Percentiles rank a stretch among this genome's conserved stretches.
These are phyloP conservation scores for Eimeria nieschulzi DNA, from an alignment of 169 alveolate genomes.

Conservation along the genomic window DNA sequence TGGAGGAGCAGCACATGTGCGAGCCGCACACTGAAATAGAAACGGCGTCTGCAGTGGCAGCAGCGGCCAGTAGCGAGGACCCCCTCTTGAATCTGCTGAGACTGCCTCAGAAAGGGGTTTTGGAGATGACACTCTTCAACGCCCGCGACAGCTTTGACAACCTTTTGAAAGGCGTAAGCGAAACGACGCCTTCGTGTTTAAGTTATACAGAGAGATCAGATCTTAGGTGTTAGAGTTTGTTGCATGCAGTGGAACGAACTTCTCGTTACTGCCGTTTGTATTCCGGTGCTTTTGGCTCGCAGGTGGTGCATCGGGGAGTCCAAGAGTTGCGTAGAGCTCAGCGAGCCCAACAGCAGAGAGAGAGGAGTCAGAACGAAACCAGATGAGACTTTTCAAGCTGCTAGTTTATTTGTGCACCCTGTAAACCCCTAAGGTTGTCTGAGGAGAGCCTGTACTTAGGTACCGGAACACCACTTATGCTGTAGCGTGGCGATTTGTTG, in stretches of 20 bases:
- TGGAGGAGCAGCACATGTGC: constrained; percentile 81
- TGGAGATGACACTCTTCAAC: constrained; percentile 71
- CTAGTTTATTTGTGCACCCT: too few species aligned
- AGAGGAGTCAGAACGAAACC: constrained; percentile 2
- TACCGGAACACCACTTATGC: too few species aligned
- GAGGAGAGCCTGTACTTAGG: too few species aligned
- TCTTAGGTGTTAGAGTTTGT: too few species aligned
- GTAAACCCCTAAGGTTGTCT: too few species aligned
- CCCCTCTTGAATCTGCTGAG: constrained; percentile 63
- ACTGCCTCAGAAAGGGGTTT: constrained; percentile 55
- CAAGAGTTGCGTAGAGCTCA: constrained; percentile 68
- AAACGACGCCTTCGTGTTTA: too few species aligned
- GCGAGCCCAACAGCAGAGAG: constrained; percentile 71
- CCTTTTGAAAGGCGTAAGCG: constrained; percentile 48
- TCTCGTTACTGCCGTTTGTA: neutral
- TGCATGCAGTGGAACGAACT: too few species aligned
- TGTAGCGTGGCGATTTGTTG: too few species aligned
- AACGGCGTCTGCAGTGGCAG: constrained; percentile 62
- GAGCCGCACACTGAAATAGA: constrained; percentile 77
- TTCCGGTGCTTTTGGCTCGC: neutral
- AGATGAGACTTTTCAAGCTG: neutral
- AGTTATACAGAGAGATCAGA: too few species aligned
- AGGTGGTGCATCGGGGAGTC: constrained; percentile 65
- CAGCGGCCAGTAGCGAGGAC: constrained; percentile 60
- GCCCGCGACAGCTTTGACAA: constrained; percentile 70